Conservation (phyloP, 257 asterid genomes). For the Forsythia viridissima region DNA sequence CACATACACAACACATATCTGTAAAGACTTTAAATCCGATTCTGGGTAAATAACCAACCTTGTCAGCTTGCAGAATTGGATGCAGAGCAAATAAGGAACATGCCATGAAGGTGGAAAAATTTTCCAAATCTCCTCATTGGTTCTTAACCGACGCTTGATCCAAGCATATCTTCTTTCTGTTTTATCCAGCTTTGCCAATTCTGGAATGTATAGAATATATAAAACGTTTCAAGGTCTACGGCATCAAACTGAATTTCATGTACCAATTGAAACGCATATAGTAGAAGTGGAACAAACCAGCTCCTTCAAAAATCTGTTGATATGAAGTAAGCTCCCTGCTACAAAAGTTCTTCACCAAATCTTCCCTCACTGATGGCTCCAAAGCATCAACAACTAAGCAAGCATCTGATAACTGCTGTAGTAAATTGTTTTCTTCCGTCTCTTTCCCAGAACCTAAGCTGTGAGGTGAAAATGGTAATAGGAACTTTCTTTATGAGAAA, state of each 20-base stretch:
- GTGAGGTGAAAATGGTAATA: constrained; percentile 18
- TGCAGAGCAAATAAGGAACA: constrained; percentile 89
- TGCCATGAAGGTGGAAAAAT: constrained; percentile 91
- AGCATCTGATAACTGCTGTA: constrained; percentile 94
- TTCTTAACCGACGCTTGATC: constrained; percentile 91
- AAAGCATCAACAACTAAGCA: constrained; percentile 97
- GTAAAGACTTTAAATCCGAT: not conserved
- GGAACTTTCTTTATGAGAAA: not conserved
- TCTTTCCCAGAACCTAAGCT: constrained; percentile 99
- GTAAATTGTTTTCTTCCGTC: constrained; percentile 79
- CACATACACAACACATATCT: not conserved
- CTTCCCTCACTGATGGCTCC: constrained; percentile 99
- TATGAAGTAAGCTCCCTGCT: constrained; percentile 92
- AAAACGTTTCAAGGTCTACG: constrained; percentile 22
- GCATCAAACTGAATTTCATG: constrained; percentile 22
- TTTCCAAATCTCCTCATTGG: constrained; percentile 97
- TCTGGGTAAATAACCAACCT: constrained; percentile 53
- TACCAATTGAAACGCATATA: constrained; percentile 10
- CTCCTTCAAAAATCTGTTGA: constrained; percentile 98
- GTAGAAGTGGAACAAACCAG: constrained; percentile 54
- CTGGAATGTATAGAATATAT: constrained; percentile 38
- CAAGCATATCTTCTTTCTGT: constrained; percentile 96
- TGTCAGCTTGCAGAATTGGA: constrained; percentile 97
- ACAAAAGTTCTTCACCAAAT: constrained; percentile 83
- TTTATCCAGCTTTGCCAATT: constrained; percentile 89